Evolutionary conservation across 1,139 yeast genomes (phyloP), one percentile per base, ranked within the genome.

Genomic region (Candida glucosophila): DNA sequence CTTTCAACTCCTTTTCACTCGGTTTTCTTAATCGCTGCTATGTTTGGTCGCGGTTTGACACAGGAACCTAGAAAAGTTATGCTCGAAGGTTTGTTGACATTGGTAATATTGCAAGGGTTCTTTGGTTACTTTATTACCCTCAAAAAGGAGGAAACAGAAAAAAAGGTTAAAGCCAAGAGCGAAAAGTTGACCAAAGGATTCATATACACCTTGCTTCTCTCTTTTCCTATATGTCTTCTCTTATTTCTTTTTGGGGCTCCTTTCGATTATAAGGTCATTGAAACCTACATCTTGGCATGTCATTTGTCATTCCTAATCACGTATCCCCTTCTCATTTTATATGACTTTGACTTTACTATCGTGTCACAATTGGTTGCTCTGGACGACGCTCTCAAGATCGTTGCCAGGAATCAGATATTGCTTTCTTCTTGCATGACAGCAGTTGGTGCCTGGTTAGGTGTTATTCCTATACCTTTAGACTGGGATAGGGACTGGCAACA

Each of bases 401-500:
- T 61, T 3, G 44, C 52, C 28, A 39, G 43, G 10, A 59, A 67
- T 34, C 63, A 58, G 20, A 41, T 66, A 2, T 52, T 69, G 23
- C 44, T 58, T 18, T 44, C 59, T 15, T 52, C 70, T 5, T 46
- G 73, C 7, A 67, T 76, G 20, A 66, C 77, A 0, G 55, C 77
- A 22, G 41, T 79, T 6, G 95, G 95, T 2, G 75, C 92, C 6
- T 90, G 97, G 97, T 42, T 85, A 3, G 96, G 97, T 7, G 95
- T 92, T 4, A 56, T 83, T 21, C 97, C 95, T 2, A 86, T 90
- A 32, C 96, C 97, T 0, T 64, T 90, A 31, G 98, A 90, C 51
- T 90, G 98, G 98, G 98, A 90, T 49, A 66, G 97, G 39, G 86
- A 81, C 15, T 90, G 98, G 98, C 98, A 90, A 52, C 69, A 65